Evolutionary conservation across 2,329 filamentous ascomycete genomes (phyloP), one percentile per base, ranked within the genome.

Genomic region (Colletotrichum filicis): DNA sequence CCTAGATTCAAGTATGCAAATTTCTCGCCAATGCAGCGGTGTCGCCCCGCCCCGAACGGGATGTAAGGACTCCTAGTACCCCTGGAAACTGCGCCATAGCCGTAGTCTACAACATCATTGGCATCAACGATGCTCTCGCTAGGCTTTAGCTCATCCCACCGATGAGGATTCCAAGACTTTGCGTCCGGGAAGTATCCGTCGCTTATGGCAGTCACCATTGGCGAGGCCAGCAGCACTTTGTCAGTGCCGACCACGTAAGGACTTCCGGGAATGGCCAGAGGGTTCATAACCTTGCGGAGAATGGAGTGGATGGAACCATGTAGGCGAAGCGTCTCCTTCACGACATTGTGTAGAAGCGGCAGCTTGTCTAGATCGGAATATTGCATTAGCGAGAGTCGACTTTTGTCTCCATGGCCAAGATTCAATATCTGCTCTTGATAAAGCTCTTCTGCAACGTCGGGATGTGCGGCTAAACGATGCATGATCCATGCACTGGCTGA

Each of bases 401-500:
- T 9, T 22, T 11, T 8, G 19, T 49, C 42, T 49, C 42, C 42
- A n/a, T 49, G 42, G 0, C 42, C 19, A 9, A 49, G 16, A 92
- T 89, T 75, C 53, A 19, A 7, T 5, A 30, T 6, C 9, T 56
- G 53, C 14, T 56, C 53, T 14, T 92, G 89, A 32, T 86, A 83
- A 67, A 92, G 88, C 19, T 94, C 84, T 0, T 95, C 92, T 63
- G 90, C 83, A 68, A 95, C 89, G 30, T 93, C 88, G 0, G 93
- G 93, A 19, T 91, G 86, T 1, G 91, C 89, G 11, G 94, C 93
- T 3, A 96, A 87, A 61, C 91, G 92, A 14, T 95, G 87, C 76
- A 95, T 84, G 76, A 95, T 94, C 93, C 93, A 96, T 9, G 92
- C 88, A 76, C 91, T 91, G n/a, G 92, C 93, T 0, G 93, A 92